Conservation (phyloP, 441 rosid genomes). For the Melastoma candidum region DNA sequence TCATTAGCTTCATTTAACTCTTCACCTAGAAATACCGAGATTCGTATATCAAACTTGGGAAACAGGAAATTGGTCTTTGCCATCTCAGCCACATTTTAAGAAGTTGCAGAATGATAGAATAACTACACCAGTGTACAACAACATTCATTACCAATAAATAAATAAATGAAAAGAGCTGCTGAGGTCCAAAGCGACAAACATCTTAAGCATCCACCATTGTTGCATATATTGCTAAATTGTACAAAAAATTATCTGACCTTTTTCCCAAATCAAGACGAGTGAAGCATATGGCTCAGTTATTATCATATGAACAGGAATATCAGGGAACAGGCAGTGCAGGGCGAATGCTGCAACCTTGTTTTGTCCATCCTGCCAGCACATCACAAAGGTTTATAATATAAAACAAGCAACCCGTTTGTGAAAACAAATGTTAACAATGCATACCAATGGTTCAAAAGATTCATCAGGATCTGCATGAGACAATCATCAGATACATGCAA, state of each 20-base stretch:
- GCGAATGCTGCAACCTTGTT: conserved; percentile 81
- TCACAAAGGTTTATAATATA: neutral
- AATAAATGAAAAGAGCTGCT: too few species aligned
- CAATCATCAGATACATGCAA: too few species aligned
- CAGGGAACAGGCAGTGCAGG: conserved; percentile 66
- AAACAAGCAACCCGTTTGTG: neutral
- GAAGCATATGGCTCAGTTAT: conserved; percentile 74
- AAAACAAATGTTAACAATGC: neutral
- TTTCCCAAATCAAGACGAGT: conserved; percentile 59
- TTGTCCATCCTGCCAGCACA: conserved; percentile 72
- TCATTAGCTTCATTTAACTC: conserved; percentile 35
- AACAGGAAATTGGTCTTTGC: too few species aligned
- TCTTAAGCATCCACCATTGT: conserved; percentile 1
- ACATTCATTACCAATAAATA: too few species aligned
- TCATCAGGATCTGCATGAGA: too few species aligned
- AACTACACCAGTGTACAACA: too few species aligned
- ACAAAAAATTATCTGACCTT: conserved; percentile 35
- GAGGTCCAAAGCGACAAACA: too few species aligned
- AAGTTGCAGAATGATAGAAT: too few species aligned
- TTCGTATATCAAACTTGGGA: too few species aligned
- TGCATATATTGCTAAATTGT: conserved; percentile 5
- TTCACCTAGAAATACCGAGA: conserved; percentile 38
- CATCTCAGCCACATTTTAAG: too few species aligned
- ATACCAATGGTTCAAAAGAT: too few species aligned
- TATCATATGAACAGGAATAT: conserved; percentile 62